Base-by-base conservation (phyloP, 2,329 filamentous ascomycete genomes). In the Colletotrichum incanum region DNA sequence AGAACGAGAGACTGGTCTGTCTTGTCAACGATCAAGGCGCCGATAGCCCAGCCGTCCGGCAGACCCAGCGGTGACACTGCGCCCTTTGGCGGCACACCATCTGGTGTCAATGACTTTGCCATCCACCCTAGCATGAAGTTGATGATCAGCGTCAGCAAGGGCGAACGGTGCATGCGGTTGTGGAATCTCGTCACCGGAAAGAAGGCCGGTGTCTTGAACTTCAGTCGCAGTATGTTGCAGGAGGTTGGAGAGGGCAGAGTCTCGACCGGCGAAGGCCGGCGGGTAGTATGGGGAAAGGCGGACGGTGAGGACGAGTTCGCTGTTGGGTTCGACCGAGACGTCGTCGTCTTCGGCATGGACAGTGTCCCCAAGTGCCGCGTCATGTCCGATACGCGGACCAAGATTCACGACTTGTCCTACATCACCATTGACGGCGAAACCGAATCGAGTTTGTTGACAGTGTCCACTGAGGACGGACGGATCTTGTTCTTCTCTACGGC, bases 171-270 rank as follows among this genome's bases (percentile, higher is more conserved):
- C 78, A 97, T 99, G 93, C 87, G 96, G 75, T 82, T 98, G 75
- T 99, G 96, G 96, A 98, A 99, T 79, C 82, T 99, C 74, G 95
- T 98, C 75, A 98, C 96, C 3, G 96, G 95, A 20, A 97, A 96
- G 85, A 98, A 98, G 84, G 95, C 95, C 0, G 94, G 95, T 39
- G 95, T 98, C 64, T 84, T 99, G 76, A 96, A 94, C 80, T 98
- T 98, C 80, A 89, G 89, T 75, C 88, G 89, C 69, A 89, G 92
- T 0, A 87, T 96, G 77, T 85, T 98, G 64, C 86, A 89, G 55
- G 91, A 93, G 76, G 89, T 93, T 14, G 94, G 94, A 56, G 94
- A 98, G 84, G 89, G 91, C 54, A 91, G 90, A 80, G 92, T 92
- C 80, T 90, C 91, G 55, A 92, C 91, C 55, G 95, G 96, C 16